Evolutionary conservation across 1,284 basidiomycete genomes (phyloP).

Genomic region (Golubevia pallescens): DNA sequence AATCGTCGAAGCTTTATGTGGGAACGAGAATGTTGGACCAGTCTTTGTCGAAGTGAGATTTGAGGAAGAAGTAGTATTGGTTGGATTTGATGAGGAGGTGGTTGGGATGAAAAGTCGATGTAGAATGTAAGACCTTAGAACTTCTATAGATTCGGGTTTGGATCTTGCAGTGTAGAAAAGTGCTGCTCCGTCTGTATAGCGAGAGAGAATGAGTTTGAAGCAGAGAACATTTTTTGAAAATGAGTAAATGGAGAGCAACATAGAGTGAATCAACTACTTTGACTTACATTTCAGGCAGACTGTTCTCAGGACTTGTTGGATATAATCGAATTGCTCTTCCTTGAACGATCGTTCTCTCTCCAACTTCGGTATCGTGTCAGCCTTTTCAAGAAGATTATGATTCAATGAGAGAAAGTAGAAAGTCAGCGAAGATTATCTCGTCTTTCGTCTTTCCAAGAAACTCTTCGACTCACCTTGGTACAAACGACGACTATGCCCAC

Average conservation of each 20-base stretch:
- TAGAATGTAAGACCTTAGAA: conserved; percentile 83
- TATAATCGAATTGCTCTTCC: conserved; percentile 93
- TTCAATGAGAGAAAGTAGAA: too few relatives aligned
- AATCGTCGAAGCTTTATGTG: conserved; percentile 83
- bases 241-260: conserved; percentile 4
- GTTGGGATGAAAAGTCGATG: conserved; percentile 82
- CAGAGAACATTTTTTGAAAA: conserved; percentile 3
- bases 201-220: neutral
- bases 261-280: conserved; percentile 1
- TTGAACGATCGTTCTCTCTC: conserved; percentile 64
- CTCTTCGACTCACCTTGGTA: conserved; percentile 71
- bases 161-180: conserved; percentile 86
- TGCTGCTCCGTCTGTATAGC: conserved; percentile 78
- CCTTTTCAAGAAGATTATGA: conserved; percentile 22
- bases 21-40: conserved; percentile 75
- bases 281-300: conserved; percentile 86
- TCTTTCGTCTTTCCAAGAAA: too few relatives aligned
- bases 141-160: conserved; percentile 77
- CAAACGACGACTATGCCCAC: conserved; percentile 88
- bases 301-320: conserved; percentile 91
- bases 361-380: conserved; percentile 62
- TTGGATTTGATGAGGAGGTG: conserved; percentile 19
- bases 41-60: conserved; percentile 7
- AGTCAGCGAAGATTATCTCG: too few relatives aligned
- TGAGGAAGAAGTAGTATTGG: conserved; percentile 1